Conservation (phyloP, 2,329 filamentous ascomycete genomes). For the Diaporthe citrichinensis region DNA sequence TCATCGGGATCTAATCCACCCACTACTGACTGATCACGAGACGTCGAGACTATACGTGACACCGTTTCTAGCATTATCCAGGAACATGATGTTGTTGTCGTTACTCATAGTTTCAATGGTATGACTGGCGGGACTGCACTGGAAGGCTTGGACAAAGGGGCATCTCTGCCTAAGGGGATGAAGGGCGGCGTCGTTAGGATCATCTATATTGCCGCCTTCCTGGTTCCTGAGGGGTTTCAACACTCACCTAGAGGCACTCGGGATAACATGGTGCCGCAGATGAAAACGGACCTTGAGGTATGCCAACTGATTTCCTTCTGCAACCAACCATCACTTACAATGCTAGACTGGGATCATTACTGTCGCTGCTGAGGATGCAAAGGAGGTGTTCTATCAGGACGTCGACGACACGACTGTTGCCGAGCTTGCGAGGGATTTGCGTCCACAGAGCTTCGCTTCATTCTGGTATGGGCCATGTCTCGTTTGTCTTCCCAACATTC, state of each 20-base stretch:
- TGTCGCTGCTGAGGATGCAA: slow-evolving; percentile 44
- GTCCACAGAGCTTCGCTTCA: no score
- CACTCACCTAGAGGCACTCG: slow-evolving; percentile 44
- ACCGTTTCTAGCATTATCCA: slow-evolving; percentile 41
- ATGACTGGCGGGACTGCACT: slow-evolving; percentile 46
- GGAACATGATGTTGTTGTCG: slow-evolving; percentile 44
- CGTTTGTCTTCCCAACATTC: no score
- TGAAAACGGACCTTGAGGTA: slow-evolving; percentile 46
- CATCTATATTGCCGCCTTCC: slow-evolving; percentile 46
- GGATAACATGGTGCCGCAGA: slow-evolving; percentile 44
- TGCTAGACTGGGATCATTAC: slow-evolving; percentile 44
- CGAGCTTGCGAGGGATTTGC: no score
- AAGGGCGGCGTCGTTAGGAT: slow-evolving; percentile 46
- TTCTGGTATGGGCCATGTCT: no score
- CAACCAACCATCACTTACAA: no score
- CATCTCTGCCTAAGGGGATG: slow-evolving; percentile 35
- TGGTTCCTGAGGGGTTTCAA: slow-evolving; percentile 46
- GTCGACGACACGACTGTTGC: slow-evolving; percentile 43
- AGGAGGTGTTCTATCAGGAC: slow-evolving; percentile 48
- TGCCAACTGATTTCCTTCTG: no score
- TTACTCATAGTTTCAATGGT: slow-evolving; percentile 47
- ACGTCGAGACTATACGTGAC: slow-evolving; percentile 41
- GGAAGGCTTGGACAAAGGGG: slow-evolving; percentile 44
- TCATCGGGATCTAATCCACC: slow-evolving; percentile 43
- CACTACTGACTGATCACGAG: slow-evolving; percentile 43